Evolutionary conservation across 2,329 filamentous ascomycete genomes (phyloP).

Genomic region (Aspergillus amoenus): DNA sequence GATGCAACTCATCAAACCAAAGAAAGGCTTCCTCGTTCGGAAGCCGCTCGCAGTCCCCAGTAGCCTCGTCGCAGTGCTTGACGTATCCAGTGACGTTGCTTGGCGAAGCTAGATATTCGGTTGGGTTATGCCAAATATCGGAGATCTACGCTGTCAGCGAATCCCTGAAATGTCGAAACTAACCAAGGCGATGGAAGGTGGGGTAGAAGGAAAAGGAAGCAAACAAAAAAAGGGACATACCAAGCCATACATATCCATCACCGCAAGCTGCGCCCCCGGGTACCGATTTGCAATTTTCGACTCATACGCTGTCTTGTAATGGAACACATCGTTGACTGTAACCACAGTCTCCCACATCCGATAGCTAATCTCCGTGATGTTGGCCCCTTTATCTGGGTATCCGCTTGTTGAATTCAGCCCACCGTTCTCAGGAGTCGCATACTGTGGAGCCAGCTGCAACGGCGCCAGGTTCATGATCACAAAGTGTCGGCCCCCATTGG

Average conservation of each 20-base stretch:
- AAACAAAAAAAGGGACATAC: constrained; percentile 29
- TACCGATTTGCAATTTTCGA: constrained; percentile 44
- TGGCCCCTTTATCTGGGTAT: constrained; percentile 50
- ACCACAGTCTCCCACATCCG: constrained; percentile 54
- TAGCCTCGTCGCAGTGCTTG: constrained; percentile 51
- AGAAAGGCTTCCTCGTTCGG: constrained; percentile 60
- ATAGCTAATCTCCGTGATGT: constrained; percentile 51
- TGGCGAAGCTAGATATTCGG: constrained; percentile 60
- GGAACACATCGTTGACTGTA: constrained; percentile 52
- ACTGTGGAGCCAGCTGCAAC: constrained; percentile 66
- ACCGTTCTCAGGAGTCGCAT: constrained; percentile 52
- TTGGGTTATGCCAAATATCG: constrained; percentile 64
- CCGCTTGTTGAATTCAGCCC: constrained; percentile 47
- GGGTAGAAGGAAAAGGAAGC: not conserved
- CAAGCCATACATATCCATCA: constrained; percentile 67
- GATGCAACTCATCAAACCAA: constrained; percentile 75
- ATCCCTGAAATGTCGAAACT: not conserved
- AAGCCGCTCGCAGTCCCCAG: constrained; percentile 23
- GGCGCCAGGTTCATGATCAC: constrained; percentile 70
- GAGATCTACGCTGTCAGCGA: constrained; percentile 14
- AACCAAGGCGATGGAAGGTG: not conserved
- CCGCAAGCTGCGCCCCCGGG: constrained; percentile 58
- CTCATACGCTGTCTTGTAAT: constrained; percentile 53
- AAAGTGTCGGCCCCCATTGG: constrained; percentile 66
- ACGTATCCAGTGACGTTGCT: constrained; percentile 62